Conservation (phyloP, 2,329 filamentous ascomycete species). For the Aspergillus tanneri region DNA sequence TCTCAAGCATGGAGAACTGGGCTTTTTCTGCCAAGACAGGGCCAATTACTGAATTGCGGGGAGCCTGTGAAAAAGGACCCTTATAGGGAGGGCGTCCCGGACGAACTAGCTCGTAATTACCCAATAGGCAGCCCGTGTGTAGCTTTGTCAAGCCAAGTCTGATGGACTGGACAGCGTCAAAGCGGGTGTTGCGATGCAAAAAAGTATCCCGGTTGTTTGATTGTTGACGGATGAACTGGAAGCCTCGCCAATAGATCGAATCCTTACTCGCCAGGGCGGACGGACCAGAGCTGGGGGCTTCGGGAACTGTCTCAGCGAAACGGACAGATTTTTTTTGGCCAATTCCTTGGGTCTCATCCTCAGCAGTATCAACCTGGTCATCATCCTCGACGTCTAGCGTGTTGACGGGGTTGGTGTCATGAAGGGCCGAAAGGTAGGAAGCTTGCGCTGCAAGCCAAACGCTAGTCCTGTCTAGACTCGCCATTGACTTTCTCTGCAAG, state of each 20-base stretch:
- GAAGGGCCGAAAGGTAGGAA: conserved; percentile 68
- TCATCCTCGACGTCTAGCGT: conserved; percentile 28
- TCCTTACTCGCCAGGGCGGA: conserved; percentile 57
- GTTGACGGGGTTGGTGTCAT: conserved; percentile 55
- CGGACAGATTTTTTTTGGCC: conserved; percentile 31
- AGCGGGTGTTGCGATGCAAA: conserved; percentile 78
- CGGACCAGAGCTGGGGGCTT: conserved; percentile 42
- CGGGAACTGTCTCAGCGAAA: conserved; percentile 34
- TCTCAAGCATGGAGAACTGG: conserved; percentile 55
- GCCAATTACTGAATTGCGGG: conserved; percentile 64
- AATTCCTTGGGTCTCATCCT: conserved; percentile 22
- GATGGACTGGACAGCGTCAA: conserved; percentile 82
- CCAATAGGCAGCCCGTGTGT: conserved; percentile 78
- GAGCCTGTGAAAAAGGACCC: conserved; percentile 68
- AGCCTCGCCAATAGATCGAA: conserved; percentile 84
- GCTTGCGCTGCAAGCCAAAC: conserved; percentile 83
- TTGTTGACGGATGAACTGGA: conserved; percentile 69
- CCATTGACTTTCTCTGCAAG: conserved; percentile 66
- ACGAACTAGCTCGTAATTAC: conserved; percentile 76
- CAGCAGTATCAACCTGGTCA: conserved; percentile 17
- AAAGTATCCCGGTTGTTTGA: conserved; percentile 72
- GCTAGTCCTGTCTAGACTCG: conserved; percentile 80
- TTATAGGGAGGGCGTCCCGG: conserved; percentile 69
- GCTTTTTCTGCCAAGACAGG: conserved; percentile 57
- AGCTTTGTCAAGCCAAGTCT: conserved; percentile 70